Evolutionary conservation across 2,329 filamentous ascomycete genomes (phyloP).

Genomic region (Hymenoscyphus salicellus): DNA sequence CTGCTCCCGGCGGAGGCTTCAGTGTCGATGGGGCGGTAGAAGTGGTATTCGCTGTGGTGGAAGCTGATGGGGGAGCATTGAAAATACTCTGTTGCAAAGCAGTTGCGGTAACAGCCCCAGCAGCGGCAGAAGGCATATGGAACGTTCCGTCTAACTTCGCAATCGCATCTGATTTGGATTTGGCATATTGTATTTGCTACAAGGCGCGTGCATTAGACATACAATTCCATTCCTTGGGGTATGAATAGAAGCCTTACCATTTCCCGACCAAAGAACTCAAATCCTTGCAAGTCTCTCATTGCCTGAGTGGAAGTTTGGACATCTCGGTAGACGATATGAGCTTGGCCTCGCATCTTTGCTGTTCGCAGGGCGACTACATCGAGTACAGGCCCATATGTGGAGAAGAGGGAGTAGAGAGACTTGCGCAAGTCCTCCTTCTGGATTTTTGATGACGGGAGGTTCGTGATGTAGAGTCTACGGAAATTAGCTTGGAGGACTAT

Average conservation of each 20-base stretch:
- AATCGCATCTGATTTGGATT: conserved; percentile 81
- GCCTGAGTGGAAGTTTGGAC: conserved; percentile 89
- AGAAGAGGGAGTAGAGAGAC: conserved; percentile 88
- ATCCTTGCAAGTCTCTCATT: conserved; percentile 82
- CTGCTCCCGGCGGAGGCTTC: conserved; percentile 47
- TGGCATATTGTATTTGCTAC: conserved; percentile 88
- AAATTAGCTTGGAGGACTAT: background rate
- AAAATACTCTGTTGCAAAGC: conserved; percentile 79
- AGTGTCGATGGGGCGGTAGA: conserved; percentile 37
- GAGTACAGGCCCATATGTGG: conserved; percentile 86
- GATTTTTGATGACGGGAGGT: conserved; percentile 81
- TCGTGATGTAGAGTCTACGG: conserved; percentile 78
- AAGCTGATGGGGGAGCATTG: conserved; percentile 58
- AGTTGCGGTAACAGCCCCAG: conserved; percentile 60
- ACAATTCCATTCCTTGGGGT: background rate
- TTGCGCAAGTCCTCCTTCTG: conserved; percentile 84
- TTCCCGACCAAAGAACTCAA: conserved; percentile 78
- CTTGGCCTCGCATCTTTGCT: conserved; percentile 90
- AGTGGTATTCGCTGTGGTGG: conserved; percentile 39
- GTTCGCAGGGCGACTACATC: conserved; percentile 90
- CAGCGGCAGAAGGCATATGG: conserved; percentile 60
- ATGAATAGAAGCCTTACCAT: conserved; percentile 60
- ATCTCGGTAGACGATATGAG: conserved; percentile 87
- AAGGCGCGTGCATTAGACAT: background rate
- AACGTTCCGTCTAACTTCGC: conserved; percentile 91